These are phyloP conservation scores for Hypoxylon sp. DNA, from an alignment of 2,329 filamentous ascomycete genomes.

Conservation along the genomic window DNA sequence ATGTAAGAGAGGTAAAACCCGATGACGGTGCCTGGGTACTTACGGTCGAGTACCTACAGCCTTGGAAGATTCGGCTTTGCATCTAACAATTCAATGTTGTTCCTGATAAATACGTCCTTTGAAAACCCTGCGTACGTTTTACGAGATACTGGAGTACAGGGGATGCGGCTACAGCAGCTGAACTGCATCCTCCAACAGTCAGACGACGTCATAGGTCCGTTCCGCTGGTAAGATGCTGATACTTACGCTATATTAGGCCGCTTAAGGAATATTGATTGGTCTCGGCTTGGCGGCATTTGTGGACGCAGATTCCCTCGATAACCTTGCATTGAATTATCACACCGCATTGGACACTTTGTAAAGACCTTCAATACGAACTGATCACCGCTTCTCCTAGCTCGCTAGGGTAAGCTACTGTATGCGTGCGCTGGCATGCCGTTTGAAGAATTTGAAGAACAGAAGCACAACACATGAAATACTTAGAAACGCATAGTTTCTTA, in stretches of 20 bases:
- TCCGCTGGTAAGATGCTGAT: slow-evolving; percentile 33
- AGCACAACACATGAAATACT: background rate
- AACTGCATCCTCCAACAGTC: slow-evolving; percentile 26
- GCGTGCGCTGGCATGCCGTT: slow-evolving; percentile 17
- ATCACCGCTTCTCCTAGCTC: slow-evolving; percentile 33
- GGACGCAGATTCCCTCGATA: slow-evolving; percentile 19
- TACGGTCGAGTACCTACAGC: background rate
- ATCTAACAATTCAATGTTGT: slow-evolving; percentile 4
- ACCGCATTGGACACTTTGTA: slow-evolving; percentile 35
- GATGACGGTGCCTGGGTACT: background rate
- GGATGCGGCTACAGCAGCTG: slow-evolving; percentile 40
- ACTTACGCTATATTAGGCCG: slow-evolving; percentile 10
- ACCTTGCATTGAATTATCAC: slow-evolving; percentile 28
- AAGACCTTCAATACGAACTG: slow-evolving; percentile 34
- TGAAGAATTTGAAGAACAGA: background rate
- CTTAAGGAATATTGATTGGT: slow-evolving; percentile 20
- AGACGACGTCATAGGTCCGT: slow-evolving; percentile 43
- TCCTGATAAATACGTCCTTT: slow-evolving; percentile 3
- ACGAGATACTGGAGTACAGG: slow-evolving; percentile 25
- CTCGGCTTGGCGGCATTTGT: slow-evolving; percentile 25
- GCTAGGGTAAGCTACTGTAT: background rate
- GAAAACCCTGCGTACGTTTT: slow-evolving; percentile 8
- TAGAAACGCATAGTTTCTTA: background rate
- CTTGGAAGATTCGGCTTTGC: slow-evolving; percentile 18
- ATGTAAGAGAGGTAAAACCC: background rate